Evolutionary conservation across 2,329 filamentous ascomycete genomes (phyloP), one percentile per base, ranked within the genome.

Genomic region (Dothideomycetes sp.): DNA sequence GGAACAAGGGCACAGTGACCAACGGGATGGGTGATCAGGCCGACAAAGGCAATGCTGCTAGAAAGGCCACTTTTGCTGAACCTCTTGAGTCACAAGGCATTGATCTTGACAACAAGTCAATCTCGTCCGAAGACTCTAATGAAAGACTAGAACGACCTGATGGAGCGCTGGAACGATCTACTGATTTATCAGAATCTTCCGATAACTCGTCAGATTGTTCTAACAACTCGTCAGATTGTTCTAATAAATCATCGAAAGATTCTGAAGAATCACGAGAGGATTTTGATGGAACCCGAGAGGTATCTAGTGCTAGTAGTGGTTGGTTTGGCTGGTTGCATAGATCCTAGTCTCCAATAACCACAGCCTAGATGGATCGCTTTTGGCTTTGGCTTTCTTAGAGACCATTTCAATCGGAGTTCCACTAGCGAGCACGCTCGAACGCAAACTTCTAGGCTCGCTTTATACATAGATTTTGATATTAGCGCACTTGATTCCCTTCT

Each of bases 211-310:
- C 24, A 29, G 24, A 29, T 8, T n/a, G n/a, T 8, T 29, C 7
- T 29, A n/a, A 29, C 24, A n/a, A 29, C 8, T 29, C 24, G n/a
- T 29, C 24, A 29, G 24, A 34, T n/a, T n/a, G 14, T 4, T 34
- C 33, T 34, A n/a, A 34, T 34, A 11, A n/a, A 22, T 34, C 33
- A 22, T 19, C 12, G 14, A n/a, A 34, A 19, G 33, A 34, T 34
- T 34, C 33, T 34, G 17, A 34, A 34, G 33, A n/a, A 34, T 34
- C 12, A 34, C 17, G 17, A 34, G 33, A 34, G 33, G 33, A 34
- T 34, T 22, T 34, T 14, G 17, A 34, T 34, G 17, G 9, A 34
- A 19, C 11, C 33, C 33, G 33, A 19, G 33, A 34, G 33, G 33
- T 19, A 19, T 34, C 33, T 22, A 34, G 17, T 34, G 11, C 33